A percentile compares a stretch with the other conserved stretches of the same genome.
Conservation (phyloP, 441 rosid species). For the Bocquillonia castaneifolia region DNA sequence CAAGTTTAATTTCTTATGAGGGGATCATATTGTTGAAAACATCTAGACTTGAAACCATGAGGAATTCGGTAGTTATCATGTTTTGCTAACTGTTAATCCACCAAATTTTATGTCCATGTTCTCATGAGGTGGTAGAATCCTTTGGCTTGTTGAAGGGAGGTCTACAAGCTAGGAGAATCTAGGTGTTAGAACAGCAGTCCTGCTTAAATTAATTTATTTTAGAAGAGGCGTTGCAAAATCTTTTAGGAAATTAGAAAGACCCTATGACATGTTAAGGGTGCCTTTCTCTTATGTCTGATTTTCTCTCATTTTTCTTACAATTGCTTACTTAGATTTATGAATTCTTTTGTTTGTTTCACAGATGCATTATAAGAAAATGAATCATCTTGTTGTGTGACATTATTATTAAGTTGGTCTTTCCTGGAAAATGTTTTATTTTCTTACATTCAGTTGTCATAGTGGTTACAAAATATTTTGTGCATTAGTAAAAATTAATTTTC, state of each 20-base stretch:
- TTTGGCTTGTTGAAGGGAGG: neutral
- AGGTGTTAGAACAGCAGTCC: neutral
- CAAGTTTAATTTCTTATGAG: neutral
- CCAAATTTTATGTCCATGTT: neutral
- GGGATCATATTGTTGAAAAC: neutral
- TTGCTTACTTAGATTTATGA: neutral
- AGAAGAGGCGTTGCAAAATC: neutral
- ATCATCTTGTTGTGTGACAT: too few species aligned
- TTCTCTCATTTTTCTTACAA: neutral
- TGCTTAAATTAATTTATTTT: neutral
- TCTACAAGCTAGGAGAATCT: neutral
- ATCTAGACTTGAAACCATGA: neutral
- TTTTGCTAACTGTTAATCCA: neutral
- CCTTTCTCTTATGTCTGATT: neutral
- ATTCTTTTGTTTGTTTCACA: neutral
- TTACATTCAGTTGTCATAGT: neutral
- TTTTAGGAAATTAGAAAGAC: conserved; percentile 1
- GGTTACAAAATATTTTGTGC: neutral
- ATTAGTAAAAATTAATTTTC: neutral
- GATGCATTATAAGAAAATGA: neutral
- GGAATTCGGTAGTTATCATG: neutral
- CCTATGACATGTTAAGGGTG: neutral
- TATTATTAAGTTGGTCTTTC: too few species aligned
- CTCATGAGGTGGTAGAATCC: neutral
- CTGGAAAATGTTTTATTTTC: neutral